A percentile compares a stretch with the other conserved stretches of the same genome.
Conservation (phyloP, 1,284 basidiomycete genomes). For the Pseudozyma thailandica region DNA sequence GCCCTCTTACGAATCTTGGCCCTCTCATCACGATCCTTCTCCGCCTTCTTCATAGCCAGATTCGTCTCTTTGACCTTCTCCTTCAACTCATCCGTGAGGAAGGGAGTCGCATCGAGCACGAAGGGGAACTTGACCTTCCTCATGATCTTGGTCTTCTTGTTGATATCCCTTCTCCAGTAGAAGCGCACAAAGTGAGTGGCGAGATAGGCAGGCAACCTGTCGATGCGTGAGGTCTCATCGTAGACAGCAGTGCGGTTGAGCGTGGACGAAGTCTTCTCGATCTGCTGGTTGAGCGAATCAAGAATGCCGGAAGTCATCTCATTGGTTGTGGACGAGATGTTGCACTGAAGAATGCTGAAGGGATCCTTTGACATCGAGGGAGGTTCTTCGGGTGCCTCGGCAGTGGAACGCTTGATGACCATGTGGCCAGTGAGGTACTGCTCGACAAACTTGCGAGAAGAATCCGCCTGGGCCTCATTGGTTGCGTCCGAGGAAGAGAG, state of each 20-base stretch:
- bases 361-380: slow-evolving; percentile 77
- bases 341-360: slow-evolving; percentile 90
- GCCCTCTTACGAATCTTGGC: slow-evolving; percentile 82
- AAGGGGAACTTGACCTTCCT: slow-evolving; percentile 92
- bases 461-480: slow-evolving; percentile 12
- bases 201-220: slow-evolving; percentile 82
- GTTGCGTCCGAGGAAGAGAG: slow-evolving; percentile 20
- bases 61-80: slow-evolving; percentile 78
- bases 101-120: slow-evolving; percentile 84
- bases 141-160: slow-evolving; percentile 74
- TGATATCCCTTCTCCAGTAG: slow-evolving; percentile 90
- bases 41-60: slow-evolving; percentile 79
- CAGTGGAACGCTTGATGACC: slow-evolving; percentile 74
- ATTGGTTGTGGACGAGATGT: slow-evolving; percentile 86
- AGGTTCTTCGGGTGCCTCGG: slow-evolving; percentile 82
- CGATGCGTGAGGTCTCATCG: slow-evolving; percentile 82
- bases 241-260: slow-evolving; percentile 85
- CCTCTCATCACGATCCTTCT: slow-evolving; percentile 85
- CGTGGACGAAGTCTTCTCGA: slow-evolving; percentile 85
- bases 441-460: slow-evolving; percentile 75
- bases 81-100: slow-evolving; percentile 82
- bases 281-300: slow-evolving; percentile 82
- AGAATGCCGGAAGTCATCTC: slow-evolving; percentile 88
- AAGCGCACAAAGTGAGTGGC: slow-evolving; percentile 94
- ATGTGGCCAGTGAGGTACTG: slow-evolving; percentile 86